Evolutionary conservation across 495 filamentous ascomycete genomes (phyloP), one percentile per base, ranked within the genome.

Genomic region (Parathielavia hyrcaniae): DNA sequence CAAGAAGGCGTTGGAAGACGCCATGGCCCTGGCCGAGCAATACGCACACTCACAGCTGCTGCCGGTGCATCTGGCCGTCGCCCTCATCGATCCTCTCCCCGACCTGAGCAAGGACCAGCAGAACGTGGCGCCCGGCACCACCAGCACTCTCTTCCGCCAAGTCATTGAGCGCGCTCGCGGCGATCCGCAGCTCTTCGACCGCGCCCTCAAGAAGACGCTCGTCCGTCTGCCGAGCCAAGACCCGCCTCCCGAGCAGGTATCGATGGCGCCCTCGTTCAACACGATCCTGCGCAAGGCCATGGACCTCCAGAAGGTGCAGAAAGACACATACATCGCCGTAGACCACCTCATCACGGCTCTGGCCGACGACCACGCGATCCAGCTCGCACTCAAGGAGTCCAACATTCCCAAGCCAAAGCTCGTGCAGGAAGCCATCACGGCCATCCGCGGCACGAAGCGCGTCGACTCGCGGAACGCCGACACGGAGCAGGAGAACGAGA

Each of bases 401-500:
- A 96, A 96, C 64, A 82, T 98, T 26, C 93, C 91, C 19, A 97
- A 97, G 63, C 74, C 87, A 16, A 95, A 95, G 70, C 77, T 96
- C 20, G 80, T 98, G 55, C 90, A 96, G 64, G 85, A 82, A 55
- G 92, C 93, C 16, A 80, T 98, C 44, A 84, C 87, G 70, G 83
- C 90, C 47, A 95, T 98, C 64, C 86, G 92, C 6, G 93, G 93
- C 35, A 97, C 90, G 34, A 86, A 81, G 73, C 79, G 91, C 50
- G 91, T 98, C 23, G 93, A 98, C 72, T 93, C 89, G 26, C 91
- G 92, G 75, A 97, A 89, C 3, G 93, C 95, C 35, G 93, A 97
- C 72, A 80, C 87, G 0, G 90, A 95, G 69, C 78, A 85, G 69
- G 91, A 95, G 67, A 86, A 89, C 65, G 93, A 98, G 73, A 95